These are phyloP conservation scores for Glycine tomentella DNA, from an alignment of 306 rosid genomes.

Conservation along the genomic window DNA sequence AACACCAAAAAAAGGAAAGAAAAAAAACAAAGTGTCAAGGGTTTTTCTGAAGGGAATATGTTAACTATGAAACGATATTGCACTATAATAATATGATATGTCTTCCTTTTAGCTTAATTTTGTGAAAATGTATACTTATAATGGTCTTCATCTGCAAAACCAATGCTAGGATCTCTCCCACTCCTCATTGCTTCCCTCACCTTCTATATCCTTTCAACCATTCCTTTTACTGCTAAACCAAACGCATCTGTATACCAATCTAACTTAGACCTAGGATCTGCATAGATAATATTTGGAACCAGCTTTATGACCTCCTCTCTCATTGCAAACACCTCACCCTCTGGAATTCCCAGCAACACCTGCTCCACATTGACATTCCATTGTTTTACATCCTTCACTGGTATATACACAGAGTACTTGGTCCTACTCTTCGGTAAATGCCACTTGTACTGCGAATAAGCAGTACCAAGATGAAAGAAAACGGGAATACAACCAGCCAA, in stretches of 20 bases:
- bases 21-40: neutral
- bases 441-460: slow-evolving; percentile 88
- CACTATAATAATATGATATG: neutral
- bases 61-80: too few relatives aligned
- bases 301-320: slow-evolving; percentile 78
- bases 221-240: slow-evolving; percentile 70
- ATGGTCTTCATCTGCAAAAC: slow-evolving; percentile 84
- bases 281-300: slow-evolving; percentile 77
- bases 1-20: neutral
- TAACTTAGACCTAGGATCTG: slow-evolving; percentile 64
- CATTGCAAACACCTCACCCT: slow-evolving; percentile 63
- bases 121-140: slow-evolving; percentile 79
- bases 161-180: slow-evolving; percentile 79
- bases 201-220: slow-evolving; percentile 69
- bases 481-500: slow-evolving; percentile 91
- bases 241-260: slow-evolving; percentile 75
- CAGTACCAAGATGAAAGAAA: slow-evolving; percentile 87
- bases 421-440: slow-evolving; percentile 68
- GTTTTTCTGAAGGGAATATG: neutral
- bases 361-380: slow-evolving; percentile 66
- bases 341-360: slow-evolving; percentile 58
- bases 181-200: slow-evolving; percentile 65
- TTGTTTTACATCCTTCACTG: slow-evolving; percentile 64
- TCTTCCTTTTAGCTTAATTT: slow-evolving; percentile 26
- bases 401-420: slow-evolving; percentile 73